These are phyloP conservation scores for Cyberlindnera bimundalis DNA, from an alignment of 805 yeast species.

Conservation along the genomic window DNA sequence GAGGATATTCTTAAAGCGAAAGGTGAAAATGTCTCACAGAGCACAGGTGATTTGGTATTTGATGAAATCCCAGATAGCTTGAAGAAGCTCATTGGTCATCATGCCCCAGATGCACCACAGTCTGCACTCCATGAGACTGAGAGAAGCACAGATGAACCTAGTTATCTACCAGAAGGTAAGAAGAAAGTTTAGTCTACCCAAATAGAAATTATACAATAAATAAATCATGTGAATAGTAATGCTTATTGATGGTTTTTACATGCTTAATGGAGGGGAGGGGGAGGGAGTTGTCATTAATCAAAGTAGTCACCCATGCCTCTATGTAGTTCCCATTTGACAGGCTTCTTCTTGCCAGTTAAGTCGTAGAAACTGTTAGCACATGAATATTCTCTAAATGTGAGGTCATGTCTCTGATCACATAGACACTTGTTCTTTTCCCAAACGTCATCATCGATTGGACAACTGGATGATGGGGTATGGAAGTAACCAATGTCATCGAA, in stretches of 20 bases:
- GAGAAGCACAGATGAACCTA: neutral
- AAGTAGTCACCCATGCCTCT: conserved; percentile 20
- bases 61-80: conserved; percentile 63
- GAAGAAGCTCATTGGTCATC: conserved; percentile 50
- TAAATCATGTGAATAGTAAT: neutral
- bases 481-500: conserved; percentile 81
- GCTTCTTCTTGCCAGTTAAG: conserved; percentile 51
- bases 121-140: conserved; percentile 16
- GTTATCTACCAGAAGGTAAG: conserved; percentile 7
- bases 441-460: conserved; percentile 49
- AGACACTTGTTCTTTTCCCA: conserved; percentile 46
- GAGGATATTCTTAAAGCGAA: conserved; percentile 73
- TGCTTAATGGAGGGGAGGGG: neutral
- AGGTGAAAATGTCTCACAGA: conserved; percentile 70
- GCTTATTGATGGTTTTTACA: neutral
- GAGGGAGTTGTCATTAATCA: conserved; percentile 1
- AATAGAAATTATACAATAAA: neutral
- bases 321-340: conserved; percentile 63
- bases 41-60: conserved; percentile 65
- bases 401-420: conserved; percentile 60
- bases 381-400: conserved; percentile 70
- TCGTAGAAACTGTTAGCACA: conserved; percentile 63
- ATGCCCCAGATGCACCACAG: conserved; percentile 67
- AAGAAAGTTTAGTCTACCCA: too few species aligned
- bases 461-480: conserved; percentile 61